phyloP scores from a whole-genome alignment of 768 basidiomycete genomes.

The Flagelloscypha sp. region DNA sequence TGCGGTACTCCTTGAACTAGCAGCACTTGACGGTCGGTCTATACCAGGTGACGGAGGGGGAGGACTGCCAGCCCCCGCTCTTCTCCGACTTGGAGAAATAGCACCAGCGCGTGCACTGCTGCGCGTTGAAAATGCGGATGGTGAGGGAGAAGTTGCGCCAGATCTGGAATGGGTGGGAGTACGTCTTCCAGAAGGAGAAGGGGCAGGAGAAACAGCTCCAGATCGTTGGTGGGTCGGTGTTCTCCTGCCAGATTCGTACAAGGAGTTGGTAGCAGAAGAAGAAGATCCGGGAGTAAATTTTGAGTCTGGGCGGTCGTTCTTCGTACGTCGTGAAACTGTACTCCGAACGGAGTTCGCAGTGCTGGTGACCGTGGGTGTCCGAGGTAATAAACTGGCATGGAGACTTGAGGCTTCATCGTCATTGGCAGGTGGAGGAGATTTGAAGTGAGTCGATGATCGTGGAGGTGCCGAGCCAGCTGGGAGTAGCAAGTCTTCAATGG shows the following conservation, averaged over 20 bases:
- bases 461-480: slow-evolving; percentile 25
- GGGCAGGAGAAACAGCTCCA: no score
- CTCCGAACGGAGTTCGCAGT: no score
- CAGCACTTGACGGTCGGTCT: no score
- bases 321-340: no score
- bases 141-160: no score
- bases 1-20: no score
- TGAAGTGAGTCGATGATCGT: slow-evolving; percentile 17
- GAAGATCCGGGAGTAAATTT: slow-evolving; percentile 49
- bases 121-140: no score
- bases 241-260: background rate
- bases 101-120: no score
- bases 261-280: slow-evolving; percentile 7
- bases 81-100: no score
- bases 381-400: slow-evolving; percentile 24
- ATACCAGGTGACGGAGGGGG: no score
- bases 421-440: slow-evolving; percentile 22
- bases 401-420: slow-evolving; percentile 27
- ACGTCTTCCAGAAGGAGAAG: background rate
- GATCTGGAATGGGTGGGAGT: background rate
- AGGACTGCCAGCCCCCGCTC: no score
- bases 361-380: slow-evolving; percentile 1
- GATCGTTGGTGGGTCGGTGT: slow-evolving; percentile 4
- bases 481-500: slow-evolving; percentile 62
- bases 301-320: slow-evolving; percentile 56